Evolutionary conservation across 306 rosid species (phyloP).

Genomic region (Gynostemma pentaphyllum): DNA sequence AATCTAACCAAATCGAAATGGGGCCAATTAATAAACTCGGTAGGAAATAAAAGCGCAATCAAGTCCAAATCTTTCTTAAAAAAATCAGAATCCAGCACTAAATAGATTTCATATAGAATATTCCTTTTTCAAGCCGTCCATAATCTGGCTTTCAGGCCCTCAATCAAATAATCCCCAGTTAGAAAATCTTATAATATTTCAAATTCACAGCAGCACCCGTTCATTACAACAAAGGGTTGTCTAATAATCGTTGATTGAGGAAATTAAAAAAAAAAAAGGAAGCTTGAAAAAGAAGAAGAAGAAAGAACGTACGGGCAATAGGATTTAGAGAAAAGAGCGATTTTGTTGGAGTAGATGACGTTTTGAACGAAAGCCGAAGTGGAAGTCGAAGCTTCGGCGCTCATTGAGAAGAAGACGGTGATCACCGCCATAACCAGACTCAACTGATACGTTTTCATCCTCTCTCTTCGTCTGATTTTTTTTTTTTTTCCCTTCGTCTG

Average conservation of each 20-base stretch:
- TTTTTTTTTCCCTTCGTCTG: too few species aligned
- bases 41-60: background rate
- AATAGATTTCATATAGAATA: background rate
- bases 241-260: background rate
- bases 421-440: slow-evolving; percentile 9
- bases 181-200: background rate
- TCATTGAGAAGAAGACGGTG: background rate
- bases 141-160: background rate
- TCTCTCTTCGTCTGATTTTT: too few species aligned
- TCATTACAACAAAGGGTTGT: background rate
- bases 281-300: background rate
- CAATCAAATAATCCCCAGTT: background rate
- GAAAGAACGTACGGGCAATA: slow-evolving; percentile 61
- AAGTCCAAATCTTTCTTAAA: background rate
- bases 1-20: background rate
- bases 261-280: background rate
- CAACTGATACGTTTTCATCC: slow-evolving; percentile 13
- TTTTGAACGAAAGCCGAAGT: slow-evolving; percentile 73
- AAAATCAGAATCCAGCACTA: background rate
- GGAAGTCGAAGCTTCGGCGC: slow-evolving; percentile 38
- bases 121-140: background rate
- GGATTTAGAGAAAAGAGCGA: slow-evolving; percentile 80
- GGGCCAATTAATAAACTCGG: background rate
- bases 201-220: background rate
- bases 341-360: slow-evolving; percentile 64